Conservation (phyloP, 2,329 filamentous ascomycete genomes). For the Arthroderma sp. region DNA sequence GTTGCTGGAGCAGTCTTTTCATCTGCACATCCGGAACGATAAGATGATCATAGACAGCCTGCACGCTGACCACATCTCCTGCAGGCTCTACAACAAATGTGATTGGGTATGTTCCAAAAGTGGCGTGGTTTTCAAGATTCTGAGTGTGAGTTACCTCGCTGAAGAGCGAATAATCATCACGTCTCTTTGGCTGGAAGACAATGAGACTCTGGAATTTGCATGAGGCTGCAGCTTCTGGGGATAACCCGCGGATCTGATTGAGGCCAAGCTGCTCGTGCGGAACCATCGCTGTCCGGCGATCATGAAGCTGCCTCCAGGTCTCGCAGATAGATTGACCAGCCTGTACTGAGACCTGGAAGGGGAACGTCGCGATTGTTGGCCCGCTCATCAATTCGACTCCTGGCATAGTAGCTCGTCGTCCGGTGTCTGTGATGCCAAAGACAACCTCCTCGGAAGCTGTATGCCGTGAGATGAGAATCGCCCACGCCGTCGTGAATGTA, state of each 20-base stretch:
- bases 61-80: too few relatives aligned
- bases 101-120: too few relatives aligned
- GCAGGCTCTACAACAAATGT: too few relatives aligned
- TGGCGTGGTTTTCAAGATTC: too few relatives aligned
- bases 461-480: slow-evolving; percentile 25
- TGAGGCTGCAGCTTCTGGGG: slow-evolving; percentile 29
- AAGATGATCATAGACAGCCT: too few relatives aligned
- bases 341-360: slow-evolving; percentile 25
- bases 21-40: too few relatives aligned
- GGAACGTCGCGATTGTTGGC: slow-evolving; percentile 32
- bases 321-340: slow-evolving; percentile 43
- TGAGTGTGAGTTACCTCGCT: too few relatives aligned
- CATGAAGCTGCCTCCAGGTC: slow-evolving; percentile 40
- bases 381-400: slow-evolving; percentile 32
- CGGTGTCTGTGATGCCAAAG: slow-evolving; percentile 32
- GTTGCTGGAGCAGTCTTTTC: too few relatives aligned
- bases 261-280: slow-evolving; percentile 47
- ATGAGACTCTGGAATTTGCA: slow-evolving; percentile 33
- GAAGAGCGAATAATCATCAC: too few relatives aligned
- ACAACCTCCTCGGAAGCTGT: slow-evolving; percentile 28
- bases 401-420: slow-evolving; percentile 27
- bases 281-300: slow-evolving; percentile 42
- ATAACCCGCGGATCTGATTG: slow-evolving; percentile 39
- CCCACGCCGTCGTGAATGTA: slow-evolving; percentile 35
- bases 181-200: slow-evolving; percentile 24